phyloP scores from a whole-genome alignment of 805 yeast genomes.

The Hanseniaspora lindneri region DNA sequence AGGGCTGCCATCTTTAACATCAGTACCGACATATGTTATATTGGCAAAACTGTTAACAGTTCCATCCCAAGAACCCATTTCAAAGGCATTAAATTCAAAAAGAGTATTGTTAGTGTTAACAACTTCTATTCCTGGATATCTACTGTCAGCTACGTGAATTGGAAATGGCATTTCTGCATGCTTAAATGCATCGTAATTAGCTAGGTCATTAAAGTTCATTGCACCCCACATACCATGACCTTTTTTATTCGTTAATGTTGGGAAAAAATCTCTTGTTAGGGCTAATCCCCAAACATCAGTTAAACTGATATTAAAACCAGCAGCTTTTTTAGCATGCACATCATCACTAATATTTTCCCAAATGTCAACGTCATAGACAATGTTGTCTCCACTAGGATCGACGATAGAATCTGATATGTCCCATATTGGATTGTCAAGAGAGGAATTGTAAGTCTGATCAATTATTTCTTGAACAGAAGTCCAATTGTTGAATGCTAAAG shows the following conservation, averaged over 20 bases:
- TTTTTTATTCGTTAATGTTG: constrained; percentile 45
- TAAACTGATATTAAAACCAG: constrained; percentile 56
- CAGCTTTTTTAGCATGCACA: constrained; percentile 40
- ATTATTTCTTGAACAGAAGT: constrained; percentile 53
- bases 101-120: constrained; percentile 57
- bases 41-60: constrained; percentile 53
- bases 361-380: constrained; percentile 40
- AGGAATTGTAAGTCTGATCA: constrained; percentile 23
- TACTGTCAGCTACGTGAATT: constrained; percentile 51
- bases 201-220: constrained; percentile 26
- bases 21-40: constrained; percentile 57
- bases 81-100: constrained; percentile 53
- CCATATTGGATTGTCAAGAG: constrained; percentile 45
- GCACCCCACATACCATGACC: constrained; percentile 50
- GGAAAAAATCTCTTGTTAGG: constrained; percentile 62
- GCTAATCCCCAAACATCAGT: constrained; percentile 77
- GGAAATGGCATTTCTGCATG: constrained; percentile 63
- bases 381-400: constrained; percentile 50
- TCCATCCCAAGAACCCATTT: constrained; percentile 84
- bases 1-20: constrained; percentile 49
- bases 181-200: constrained; percentile 49
- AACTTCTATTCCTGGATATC: constrained; percentile 49
- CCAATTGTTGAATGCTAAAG: constrained; percentile 60
- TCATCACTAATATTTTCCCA: constrained; percentile 46
- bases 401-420: constrained; percentile 50